Evolutionary conservation across 805 yeast genomes (phyloP), one percentile per base, ranked within the genome.

Genomic region (Candida morakotiae): DNA sequence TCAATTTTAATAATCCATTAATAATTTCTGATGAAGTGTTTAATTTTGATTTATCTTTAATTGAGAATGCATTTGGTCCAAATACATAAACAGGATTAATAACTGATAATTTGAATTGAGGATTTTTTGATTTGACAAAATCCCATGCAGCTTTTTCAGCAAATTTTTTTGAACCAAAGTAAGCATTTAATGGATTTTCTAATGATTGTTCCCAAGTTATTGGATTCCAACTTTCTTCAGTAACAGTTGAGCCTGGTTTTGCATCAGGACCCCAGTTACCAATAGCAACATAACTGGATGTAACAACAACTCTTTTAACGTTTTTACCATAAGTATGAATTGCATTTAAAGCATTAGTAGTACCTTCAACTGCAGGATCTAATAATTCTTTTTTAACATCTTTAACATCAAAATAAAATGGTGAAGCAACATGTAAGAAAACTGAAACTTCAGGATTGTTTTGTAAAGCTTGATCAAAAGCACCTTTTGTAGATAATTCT

Each of bases 81-180:
- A 53, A 54, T 2, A 54, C 58, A 34, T 35, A 55, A 17, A 40
- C 38, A 9, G 62, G 60, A 26, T 41, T 43, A 18, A 50, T 45
- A 9, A 40, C 18, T 6, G 43, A 38, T 6, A 47, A 15, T 16
- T 38, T 39, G 22, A 47, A 46, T 13, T 29, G 28, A 19, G 46
- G 48, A 5, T 44, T 42, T 29, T 44, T 43, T 8, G 30, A 34
- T 22, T 65, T 47, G 32, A 74, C 60, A n/a, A 61, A 68, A 3
- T 73, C 68, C 81, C 86, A 79, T 4, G 81, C 83, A 2, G 75
- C 68, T 34, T 59, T 55, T 50, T 81, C 86, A 16, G 83, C 82
- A 41, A 71, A 69, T 31, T 69, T 75, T 56, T 77, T 78, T 11
- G 83, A 75, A 3, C 75, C 85, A 35, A 67, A 45, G 55, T 79